These are phyloP conservation scores for Dactylellina haptotyla DNA, from an alignment of 2,329 filamentous ascomycete genomes.

Conservation along the genomic window DNA sequence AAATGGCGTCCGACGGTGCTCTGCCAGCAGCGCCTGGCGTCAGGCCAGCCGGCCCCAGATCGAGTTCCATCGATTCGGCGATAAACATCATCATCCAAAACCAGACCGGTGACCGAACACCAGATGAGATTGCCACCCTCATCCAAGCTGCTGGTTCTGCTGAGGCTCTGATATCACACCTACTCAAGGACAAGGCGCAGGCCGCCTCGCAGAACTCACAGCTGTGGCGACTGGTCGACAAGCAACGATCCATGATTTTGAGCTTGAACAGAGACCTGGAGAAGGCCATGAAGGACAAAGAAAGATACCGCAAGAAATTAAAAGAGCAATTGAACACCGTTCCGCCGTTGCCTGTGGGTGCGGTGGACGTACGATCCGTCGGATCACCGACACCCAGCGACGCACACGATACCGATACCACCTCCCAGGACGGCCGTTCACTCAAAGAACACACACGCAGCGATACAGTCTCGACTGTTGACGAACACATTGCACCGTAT, in stretches of 20 bases:
- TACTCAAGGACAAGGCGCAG: constrained; percentile 90
- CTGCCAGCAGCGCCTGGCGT: constrained; percentile 52
- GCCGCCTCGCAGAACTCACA: constrained; percentile 89
- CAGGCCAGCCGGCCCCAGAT: constrained; percentile 68
- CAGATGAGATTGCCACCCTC: constrained; percentile 80
- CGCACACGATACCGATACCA: constrained; percentile 56
- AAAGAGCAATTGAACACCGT: constrained; percentile 74
- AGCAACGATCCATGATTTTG: constrained; percentile 91
- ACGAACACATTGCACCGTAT: constrained; percentile 43
- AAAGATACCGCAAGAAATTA: constrained; percentile 87
- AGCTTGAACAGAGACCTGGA: constrained; percentile 95
- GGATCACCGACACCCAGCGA: constrained; percentile 59
- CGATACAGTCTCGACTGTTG: constrained; percentile 39
- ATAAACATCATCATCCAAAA: constrained; percentile 72
- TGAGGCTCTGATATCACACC: constrained; percentile 85
- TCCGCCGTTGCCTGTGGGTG: constrained; percentile 60
- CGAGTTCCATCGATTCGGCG: constrained; percentile 91
- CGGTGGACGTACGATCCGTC: constrained; percentile 51
- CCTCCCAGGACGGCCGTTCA: constrained; percentile 56
- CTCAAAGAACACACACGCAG: constrained; percentile 38
- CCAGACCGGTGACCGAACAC: constrained; percentile 65
- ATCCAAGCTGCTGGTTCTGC: constrained; percentile 86
- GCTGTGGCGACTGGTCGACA: constrained; percentile 94
- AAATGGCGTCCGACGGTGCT: constrained; percentile 55
- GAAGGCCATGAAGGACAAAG: constrained; percentile 89